Evolutionary conservation across 1,284 basidiomycete species (phyloP).

Genomic region (Pyrrhoderma noxium): DNA sequence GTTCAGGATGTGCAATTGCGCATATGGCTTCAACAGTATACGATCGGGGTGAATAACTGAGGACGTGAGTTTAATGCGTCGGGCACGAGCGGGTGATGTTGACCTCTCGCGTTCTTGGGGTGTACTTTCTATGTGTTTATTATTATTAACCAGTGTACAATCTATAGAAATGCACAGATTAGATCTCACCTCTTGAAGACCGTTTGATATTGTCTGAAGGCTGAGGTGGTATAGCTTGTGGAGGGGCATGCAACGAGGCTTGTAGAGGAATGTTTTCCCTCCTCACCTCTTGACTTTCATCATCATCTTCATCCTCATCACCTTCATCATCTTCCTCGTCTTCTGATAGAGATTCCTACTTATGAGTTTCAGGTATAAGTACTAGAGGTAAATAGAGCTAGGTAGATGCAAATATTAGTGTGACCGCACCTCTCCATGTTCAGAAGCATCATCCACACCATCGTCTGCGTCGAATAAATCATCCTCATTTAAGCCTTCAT

Average conservation of each 20-base stretch:
- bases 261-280: constrained; percentile 19
- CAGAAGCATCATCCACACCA: constrained; percentile 36
- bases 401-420: constrained; percentile 2
- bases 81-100: constrained; percentile 55
- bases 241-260: constrained; percentile 25
- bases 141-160: neutral
- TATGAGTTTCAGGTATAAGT: no score
- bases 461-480: constrained; percentile 44
- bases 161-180: neutral
- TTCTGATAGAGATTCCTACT: constrained; percentile 23
- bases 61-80: constrained; percentile 29
- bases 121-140: constrained; percentile 13
- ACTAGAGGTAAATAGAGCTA: no score
- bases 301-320: constrained; percentile 23
- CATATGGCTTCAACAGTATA: constrained; percentile 91
- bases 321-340: constrained; percentile 29
- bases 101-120: constrained; percentile 38
- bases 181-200: constrained; percentile 15
- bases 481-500: constrained; percentile 28
- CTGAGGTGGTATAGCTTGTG: neutral
- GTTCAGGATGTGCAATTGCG: constrained; percentile 82
- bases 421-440: constrained; percentile 22
- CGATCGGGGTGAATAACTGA: constrained; percentile 35
- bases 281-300: constrained; percentile 19
- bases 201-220: constrained; percentile 7